Base-by-base conservation (phyloP, 495 filamentous ascomycete species). In the Penicillium herquei region DNA sequence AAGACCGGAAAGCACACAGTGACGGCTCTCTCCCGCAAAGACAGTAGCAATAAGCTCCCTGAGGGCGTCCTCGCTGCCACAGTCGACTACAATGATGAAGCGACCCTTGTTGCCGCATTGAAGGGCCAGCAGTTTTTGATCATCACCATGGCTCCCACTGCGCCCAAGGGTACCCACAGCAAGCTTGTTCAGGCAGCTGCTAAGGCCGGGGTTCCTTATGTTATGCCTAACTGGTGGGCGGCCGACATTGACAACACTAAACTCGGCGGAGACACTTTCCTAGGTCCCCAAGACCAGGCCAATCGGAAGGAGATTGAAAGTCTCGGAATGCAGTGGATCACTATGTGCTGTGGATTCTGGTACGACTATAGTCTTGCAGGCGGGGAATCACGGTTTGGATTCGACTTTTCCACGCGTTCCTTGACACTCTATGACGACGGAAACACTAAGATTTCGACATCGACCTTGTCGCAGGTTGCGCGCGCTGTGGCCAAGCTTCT, bases 171-270 rank as follows among this genome's bases (percentile, higher is more conserved):
- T 7, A 72, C 70, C 13, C 78, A 86, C 35, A 63, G 57, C 52
- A 76, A 78, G 52, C 74, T 90, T 44, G 69, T 87, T 58, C 61
- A 75, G 9, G 87, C 86, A 3, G 87, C 87, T 2, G 81, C 77
- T 14, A 76, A 79, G 39, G 85, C 87, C 2, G 80, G 79, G 17
- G 78, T 90, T 1, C 70, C 70, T 2, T 88, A 83, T 67, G 57
- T 90, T 55, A 68, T 88, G 51, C 86, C 88, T 7, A 87, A 87
- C 61, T 74, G 74, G 34, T 88, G 70, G 44, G 79, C 71, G 18
- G 46, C 44, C 12, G 81, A 85, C 54, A 62, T 66, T 47, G 60
- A 56, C 0, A 34, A 70, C 37, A 30, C 49, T 17, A 50, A 52
- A 21, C 50, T 42, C 13, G 50, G 50, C 1, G 21, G 43, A 14